Conservation (phyloP, 352 stramenopile species). For the Globisporangium yorkense region DNA sequence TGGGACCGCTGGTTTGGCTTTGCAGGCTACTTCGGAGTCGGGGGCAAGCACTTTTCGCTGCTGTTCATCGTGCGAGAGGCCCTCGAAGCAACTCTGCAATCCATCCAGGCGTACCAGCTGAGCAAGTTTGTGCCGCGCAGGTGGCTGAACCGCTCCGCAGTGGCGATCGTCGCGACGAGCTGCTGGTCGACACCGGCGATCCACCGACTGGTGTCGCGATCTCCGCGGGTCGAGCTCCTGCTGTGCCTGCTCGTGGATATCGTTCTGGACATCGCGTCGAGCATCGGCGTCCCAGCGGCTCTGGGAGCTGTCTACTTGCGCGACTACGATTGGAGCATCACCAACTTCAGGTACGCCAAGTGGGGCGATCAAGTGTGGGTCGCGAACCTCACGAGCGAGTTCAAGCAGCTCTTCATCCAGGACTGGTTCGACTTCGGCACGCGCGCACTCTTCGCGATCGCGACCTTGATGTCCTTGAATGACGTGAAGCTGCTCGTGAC, state of each 20-base stretch:
- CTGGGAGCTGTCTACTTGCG: background rate
- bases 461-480: constrained; percentile 4
- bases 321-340: background rate
- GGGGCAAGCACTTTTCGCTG: constrained; percentile 7
- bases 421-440: constrained; percentile 7
- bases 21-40: constrained; percentile 8
- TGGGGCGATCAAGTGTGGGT: constrained; percentile 2
- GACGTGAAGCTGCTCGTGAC: constrained; percentile 10
- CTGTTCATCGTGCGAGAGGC: constrained; percentile 12
- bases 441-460: constrained; percentile 4
- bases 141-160: constrained; percentile 3
- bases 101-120: constrained; percentile 11
- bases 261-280: constrained; percentile 4
- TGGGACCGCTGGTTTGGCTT: constrained; percentile 6
- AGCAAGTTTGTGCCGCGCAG: constrained; percentile 3
- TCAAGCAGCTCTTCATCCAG: constrained; percentile 10
- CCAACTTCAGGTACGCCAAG: background rate
- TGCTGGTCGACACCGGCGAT: constrained; percentile 11
- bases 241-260: constrained; percentile 7
- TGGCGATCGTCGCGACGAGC: background rate
- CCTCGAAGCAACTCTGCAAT: constrained; percentile 12
- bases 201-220: background rate
- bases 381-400: constrained; percentile 8
- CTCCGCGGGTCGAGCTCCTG: background rate
- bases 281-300: background rate